Evolutionary conservation across 495 filamentous ascomycete species (phyloP), one percentile per base, ranked within the genome.

Genomic region (Penicillium simplicissimum): DNA sequence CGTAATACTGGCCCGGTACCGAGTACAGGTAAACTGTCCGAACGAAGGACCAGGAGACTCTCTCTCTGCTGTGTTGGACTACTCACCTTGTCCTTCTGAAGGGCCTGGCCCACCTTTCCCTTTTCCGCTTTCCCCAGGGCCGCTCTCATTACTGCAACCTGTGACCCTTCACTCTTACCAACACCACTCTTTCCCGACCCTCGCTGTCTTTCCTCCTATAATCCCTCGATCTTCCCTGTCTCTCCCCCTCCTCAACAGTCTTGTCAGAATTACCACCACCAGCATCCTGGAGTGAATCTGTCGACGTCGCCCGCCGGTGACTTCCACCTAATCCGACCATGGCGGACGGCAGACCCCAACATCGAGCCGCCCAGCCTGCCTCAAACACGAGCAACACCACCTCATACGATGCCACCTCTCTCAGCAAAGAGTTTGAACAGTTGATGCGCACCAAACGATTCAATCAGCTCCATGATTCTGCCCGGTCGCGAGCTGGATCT

Each of bases 391-490:
- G n/a, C 31, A 34, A 10, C 48, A 35, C 36, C 19, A 33, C 36
- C 8, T 70, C 69, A 49, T 81, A 81, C 63, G 77, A 84, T 69
- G 72, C 80, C 28, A 52, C 68, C 11, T 78, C 83, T 21, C 71
- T 89, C 45, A 86, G 84, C 38, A 68, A 76, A 42, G 86, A 89
- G 67, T 96, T 95, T 71, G 88, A 93, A 64, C 87, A 90, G 57
- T 73, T 93, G 51, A 81, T 96, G 71, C 86, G 88, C 69, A 89
- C 85, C 37, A 91, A 87, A 72, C 82, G 91, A 71, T 85, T 96
- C 76, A 91, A 87, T 70, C 88, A 90, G 58, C 82, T 97, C 34
- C 77, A 81, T 36, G 82, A 85, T 69, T 75, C 83, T 57, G 81
- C 88, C 7, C 77, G 79, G 45, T 82, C 73, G 25, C 80, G 81